Conservation (phyloP, 805 yeast species). For the Myxozyma udenii region DNA sequence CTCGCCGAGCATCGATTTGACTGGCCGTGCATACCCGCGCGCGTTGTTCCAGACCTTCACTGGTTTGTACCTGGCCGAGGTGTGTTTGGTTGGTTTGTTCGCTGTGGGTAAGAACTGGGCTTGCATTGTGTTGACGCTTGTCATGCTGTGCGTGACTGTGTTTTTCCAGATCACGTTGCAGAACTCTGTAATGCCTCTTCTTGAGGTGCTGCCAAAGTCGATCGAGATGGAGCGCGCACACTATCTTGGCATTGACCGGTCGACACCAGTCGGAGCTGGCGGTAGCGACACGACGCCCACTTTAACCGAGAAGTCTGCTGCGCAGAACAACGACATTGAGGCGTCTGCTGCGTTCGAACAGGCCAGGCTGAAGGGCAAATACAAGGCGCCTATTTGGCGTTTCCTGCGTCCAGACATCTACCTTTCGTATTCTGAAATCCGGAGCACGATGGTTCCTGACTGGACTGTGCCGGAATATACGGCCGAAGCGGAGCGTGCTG, state of each 20-base stretch:
- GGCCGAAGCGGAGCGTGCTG: constrained; percentile 52
- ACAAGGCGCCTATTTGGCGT: constrained; percentile 14
- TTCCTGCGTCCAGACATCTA: constrained; percentile 32
- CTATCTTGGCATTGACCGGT: constrained; percentile 10
- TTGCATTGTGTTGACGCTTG: constrained; percentile 72
- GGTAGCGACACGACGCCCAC: constrained; percentile 13
- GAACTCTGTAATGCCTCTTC: constrained; percentile 61
- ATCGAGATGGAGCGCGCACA: constrained; percentile 31
- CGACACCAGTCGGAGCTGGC: constrained; percentile 17
- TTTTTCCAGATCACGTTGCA: constrained; percentile 66
- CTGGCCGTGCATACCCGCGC: constrained; percentile 83
- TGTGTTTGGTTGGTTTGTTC: constrained; percentile 81
- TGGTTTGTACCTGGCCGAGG: constrained; percentile 84
- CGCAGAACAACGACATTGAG: constrained; percentile 8
- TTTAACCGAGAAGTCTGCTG: constrained; percentile 17
- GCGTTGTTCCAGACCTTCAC: constrained; percentile 85
- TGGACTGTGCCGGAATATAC: constrained; percentile 37
- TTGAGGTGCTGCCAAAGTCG: constrained; percentile 42
- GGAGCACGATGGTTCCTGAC: constrained; percentile 21
- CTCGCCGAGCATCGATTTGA: constrained; percentile 63
- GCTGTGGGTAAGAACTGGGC: constrained; percentile 95
- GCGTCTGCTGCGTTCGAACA: constrained; percentile 11
- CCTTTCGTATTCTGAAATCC: constrained; percentile 23
- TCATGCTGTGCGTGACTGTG: constrained; percentile 61
- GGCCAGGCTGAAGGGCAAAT: constrained; percentile 3